Percentiles rank a stretch among this genome's conserved stretches.
Conservation (phyloP, 2,329 filamentous ascomycete genomes). For the Talaromyces funiculosus region DNA sequence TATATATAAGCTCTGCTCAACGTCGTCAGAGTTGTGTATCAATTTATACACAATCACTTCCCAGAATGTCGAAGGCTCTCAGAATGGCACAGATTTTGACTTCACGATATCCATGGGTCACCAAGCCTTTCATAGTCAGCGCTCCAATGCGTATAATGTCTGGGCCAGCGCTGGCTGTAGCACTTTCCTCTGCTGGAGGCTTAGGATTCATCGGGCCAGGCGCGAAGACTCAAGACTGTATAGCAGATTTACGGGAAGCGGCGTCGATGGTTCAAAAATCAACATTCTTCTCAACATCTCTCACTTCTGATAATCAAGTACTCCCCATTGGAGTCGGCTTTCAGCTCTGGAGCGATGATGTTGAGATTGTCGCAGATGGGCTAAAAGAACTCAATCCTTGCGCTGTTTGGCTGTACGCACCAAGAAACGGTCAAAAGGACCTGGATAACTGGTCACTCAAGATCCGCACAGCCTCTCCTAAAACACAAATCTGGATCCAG, state of each 20-base stretch:
- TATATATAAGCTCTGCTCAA: neutral
- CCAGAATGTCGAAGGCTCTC: neutral
- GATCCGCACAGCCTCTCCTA: constrained; percentile 38
- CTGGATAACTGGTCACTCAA: constrained; percentile 41
- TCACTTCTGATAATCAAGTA: constrained; percentile 8
- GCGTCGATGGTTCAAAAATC: constrained; percentile 20
- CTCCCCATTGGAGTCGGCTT: constrained; percentile 41
- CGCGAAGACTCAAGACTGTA: constrained; percentile 35
- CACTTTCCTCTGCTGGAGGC: constrained; percentile 54
- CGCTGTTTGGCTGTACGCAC: constrained; percentile 41
- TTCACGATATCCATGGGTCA: constrained; percentile 49
- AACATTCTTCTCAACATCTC: constrained; percentile 10
- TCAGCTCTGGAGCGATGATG: constrained; percentile 36
- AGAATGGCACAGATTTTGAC: constrained; percentile 3
- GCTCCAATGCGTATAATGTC: constrained; percentile 68
- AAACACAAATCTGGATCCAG: constrained; percentile 52
- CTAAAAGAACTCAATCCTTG: constrained; percentile 34
- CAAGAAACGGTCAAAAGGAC: constrained; percentile 27
- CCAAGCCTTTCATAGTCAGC: constrained; percentile 54
- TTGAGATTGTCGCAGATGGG: constrained; percentile 25
- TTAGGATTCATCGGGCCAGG: constrained; percentile 55
- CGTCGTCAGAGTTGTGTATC: neutral
- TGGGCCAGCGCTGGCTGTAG: constrained; percentile 53
- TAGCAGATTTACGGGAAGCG: constrained; percentile 28
- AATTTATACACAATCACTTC: neutral